Base-by-base conservation (phyloP, 2,329 filamentous ascomycete species). In the Fusarium sp. region DNA sequence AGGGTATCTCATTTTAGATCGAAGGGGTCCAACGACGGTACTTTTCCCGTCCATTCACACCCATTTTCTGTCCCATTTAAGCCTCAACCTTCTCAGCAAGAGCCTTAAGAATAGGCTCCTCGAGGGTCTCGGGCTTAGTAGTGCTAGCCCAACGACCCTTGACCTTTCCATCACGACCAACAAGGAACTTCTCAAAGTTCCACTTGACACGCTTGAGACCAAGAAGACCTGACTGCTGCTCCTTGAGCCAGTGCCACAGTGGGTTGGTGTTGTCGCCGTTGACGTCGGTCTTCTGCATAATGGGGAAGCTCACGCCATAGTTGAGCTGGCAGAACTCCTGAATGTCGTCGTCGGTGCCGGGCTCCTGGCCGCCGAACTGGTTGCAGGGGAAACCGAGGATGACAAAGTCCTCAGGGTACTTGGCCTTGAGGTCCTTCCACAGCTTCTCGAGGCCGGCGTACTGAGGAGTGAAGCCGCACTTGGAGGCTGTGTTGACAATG, bases 131-230 rank as follows among this genome's bases (percentile, higher is more conserved):
- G 1, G 96, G 96, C 85, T 94, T 96, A 62, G 91, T 93, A 18
- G 89, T 91, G 79, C 92, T 95, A 33, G 93, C 92, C 93, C 94
- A 99, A 69, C 96, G 85, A 27, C 87, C 87, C 81, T 92, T 91
- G 72, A 98, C 93, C 81, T 91, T 87, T 25, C 96, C 96, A 79
- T 98, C 93, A 65, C 88, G 87, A 63, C 90, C 91, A 69, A 99
- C 84, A 67, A 99, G 83, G 82, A 97, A 99, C 88, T 99, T 99
- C 81, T 99, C 96, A 84, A 98, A 99, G 83, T 99, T 99, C 96
- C 96, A 99, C 91, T 98, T 97, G 75, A 99, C 85, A 66, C 90
- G 82, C 90, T 96, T 95, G 76, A 98, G 79, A 20, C 96, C 96
- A 82, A 98, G 82, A 56, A 97, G 76, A 21, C 96, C 94, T 1